phyloP scores from a whole-genome alignment of 345 rosid genomes.

The Gossypium mustelinum region DNA sequence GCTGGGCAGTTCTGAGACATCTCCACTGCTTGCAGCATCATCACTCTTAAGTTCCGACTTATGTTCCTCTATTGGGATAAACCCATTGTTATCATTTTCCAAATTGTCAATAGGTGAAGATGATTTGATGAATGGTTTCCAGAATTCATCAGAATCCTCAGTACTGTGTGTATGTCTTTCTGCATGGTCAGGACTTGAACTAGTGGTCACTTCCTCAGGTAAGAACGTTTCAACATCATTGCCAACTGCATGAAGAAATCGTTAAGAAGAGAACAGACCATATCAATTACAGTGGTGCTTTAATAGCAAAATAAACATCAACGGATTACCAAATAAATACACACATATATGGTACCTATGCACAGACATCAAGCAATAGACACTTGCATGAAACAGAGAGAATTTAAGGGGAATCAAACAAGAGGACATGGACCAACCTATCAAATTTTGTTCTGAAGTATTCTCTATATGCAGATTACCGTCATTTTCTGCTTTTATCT shows the following conservation, averaged over 20 bases:
- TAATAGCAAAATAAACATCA: neutral
- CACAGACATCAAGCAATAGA: neutral
- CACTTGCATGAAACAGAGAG: constrained; percentile 2
- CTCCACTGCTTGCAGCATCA: constrained; percentile 32
- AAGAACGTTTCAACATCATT: constrained; percentile 34
- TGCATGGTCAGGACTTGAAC: constrained; percentile 34
- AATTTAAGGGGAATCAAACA: constrained; percentile 19
- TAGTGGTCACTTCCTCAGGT: constrained; percentile 35
- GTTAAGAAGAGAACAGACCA: neutral
- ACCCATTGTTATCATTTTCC: constrained; percentile 20
- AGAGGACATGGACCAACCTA: constrained; percentile 35
- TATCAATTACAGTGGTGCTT: neutral
- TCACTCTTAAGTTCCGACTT: constrained; percentile 28
- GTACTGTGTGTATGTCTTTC: constrained; percentile 24
- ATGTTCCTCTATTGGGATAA: constrained; percentile 17
- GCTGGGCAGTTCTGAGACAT: constrained; percentile 33
- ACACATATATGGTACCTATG: neutral
- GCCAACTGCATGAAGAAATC: constrained; percentile 35
- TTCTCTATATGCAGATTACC: constrained; percentile 22
- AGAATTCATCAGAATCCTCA: constrained; percentile 53
- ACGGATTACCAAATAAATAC: neutral
- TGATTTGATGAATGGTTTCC: constrained; percentile 53
- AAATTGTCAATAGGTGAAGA: constrained; percentile 34
- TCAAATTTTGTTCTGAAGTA: constrained; percentile 26
- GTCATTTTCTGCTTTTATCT: constrained; percentile 26